phyloP scores from a whole-genome alignment of 371 early-diverging fungal genomes.

The Mortierella sp. region DNA sequence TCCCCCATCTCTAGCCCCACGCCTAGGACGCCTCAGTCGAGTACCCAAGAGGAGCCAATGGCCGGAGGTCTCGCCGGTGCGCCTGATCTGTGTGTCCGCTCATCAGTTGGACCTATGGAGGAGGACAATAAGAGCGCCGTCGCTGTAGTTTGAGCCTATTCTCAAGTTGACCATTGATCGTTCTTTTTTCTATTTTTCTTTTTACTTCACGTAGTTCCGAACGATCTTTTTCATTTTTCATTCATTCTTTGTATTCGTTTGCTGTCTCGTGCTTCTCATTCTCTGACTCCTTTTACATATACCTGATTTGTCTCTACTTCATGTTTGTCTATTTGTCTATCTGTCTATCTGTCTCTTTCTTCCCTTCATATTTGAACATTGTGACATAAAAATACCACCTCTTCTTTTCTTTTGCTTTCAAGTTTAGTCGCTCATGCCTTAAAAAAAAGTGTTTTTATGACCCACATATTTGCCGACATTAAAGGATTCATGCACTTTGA shows the following conservation, averaged over 20 bases:
- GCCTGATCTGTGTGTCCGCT: constrained; percentile 26
- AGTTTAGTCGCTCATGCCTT: no score
- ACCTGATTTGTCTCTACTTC: neutral
- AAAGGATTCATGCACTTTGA: no score
- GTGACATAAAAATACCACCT: no score
- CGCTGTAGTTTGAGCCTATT: constrained; percentile 3
- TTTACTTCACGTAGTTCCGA: no score
- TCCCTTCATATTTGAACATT: no score
- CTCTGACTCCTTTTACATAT: neutral
- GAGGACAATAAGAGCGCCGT: constrained; percentile 9
- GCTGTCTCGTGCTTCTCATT: neutral
- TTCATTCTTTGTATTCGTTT: neutral
- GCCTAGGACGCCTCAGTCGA: constrained; percentile 41
- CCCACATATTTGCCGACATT: neutral
- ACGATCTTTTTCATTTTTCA: no score
- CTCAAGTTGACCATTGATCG: neutral
- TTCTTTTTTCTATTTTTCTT: neutral
- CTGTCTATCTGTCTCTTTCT: constrained; percentile 4
- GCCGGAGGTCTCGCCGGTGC: constrained; percentile 7
- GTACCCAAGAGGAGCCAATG: constrained; percentile 28
- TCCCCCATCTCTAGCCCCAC: constrained; percentile 50
- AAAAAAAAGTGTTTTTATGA: neutral
- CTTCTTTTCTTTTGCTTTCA: no score
- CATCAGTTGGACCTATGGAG: constrained; percentile 36
- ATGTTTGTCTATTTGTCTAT: neutral